Conservation (phyloP, 2,329 filamentous ascomycete species). For the Tolypocladium guangdongense region DNA sequence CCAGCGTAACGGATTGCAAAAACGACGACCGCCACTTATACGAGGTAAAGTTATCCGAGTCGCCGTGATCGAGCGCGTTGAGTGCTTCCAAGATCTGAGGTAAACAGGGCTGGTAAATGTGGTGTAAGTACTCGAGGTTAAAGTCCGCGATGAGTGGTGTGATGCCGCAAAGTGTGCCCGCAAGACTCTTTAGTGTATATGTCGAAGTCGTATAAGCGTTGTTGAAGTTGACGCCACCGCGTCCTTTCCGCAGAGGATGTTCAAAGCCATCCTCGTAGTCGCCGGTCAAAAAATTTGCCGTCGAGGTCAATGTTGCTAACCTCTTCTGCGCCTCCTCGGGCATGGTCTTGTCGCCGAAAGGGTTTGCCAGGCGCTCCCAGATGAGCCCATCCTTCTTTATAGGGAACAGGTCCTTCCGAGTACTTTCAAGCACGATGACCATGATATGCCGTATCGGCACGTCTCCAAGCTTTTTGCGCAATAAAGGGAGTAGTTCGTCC, state of each 20-base stretch:
- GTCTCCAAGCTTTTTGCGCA: constrained; percentile 13
- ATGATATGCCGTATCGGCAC: constrained; percentile 31
- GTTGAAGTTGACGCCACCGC: constrained; percentile 29
- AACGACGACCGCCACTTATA: constrained; percentile 20
- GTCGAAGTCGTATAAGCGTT: constrained; percentile 30
- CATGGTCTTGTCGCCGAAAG: constrained; percentile 18
- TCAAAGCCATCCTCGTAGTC: constrained; percentile 24
- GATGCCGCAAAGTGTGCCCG: constrained; percentile 30
- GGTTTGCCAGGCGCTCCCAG: constrained; percentile 21
- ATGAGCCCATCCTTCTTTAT: constrained; percentile 29
- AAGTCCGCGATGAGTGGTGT: constrained; percentile 29
- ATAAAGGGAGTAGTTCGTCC: constrained; percentile 15
- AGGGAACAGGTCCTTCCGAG: constrained; percentile 33
- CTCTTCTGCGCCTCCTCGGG: constrained; percentile 19
- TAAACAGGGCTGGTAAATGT: constrained; percentile 33
- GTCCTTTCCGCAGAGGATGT: constrained; percentile 9
- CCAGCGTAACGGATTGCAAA: constrained; percentile 19
- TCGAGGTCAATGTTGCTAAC: constrained; percentile 17
- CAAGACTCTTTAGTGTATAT: constrained; percentile 32
- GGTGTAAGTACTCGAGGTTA: constrained; percentile 28
- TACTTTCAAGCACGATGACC: constrained; percentile 31
- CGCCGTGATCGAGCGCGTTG: constrained; percentile 10
- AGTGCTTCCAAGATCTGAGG: constrained; percentile 25
- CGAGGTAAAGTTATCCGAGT: constrained; percentile 9
- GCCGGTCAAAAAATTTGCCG: constrained; percentile 22